A percentile compares a stretch with the other conserved stretches of the same genome.
Evolutionary conservation across 208 protist genomes (phyloP).

Genomic region (Acanthamoeba castellanii): DNA sequence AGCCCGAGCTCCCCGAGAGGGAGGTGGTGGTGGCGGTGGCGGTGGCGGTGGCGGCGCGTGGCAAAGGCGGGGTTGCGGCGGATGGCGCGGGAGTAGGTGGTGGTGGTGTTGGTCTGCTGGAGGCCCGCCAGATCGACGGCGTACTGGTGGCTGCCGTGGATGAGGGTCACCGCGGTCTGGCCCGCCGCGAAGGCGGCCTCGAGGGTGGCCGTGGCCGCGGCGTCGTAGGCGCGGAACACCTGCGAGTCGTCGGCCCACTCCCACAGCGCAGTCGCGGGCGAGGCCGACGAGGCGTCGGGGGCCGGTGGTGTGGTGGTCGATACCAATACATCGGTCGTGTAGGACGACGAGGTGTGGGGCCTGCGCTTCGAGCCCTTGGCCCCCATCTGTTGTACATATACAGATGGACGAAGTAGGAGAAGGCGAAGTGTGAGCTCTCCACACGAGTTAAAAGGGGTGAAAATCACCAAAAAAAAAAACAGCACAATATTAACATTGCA

Average conservation of each 20-base stretch:
- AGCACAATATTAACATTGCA: too few species aligned
- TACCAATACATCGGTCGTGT: not conserved
- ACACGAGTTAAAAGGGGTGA: too few species aligned
- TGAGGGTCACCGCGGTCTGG: not conserved
- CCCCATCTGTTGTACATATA: not conserved
- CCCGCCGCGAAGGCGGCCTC: not conserved
- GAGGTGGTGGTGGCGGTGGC: not conserved
- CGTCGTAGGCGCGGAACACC: not conserved
- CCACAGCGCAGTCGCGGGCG: not conserved
- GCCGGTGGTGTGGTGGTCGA: not conserved
- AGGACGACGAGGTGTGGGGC: not conserved
- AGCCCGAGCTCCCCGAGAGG: not conserved
- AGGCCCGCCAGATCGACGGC: not conserved
- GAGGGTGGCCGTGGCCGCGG: not conserved
- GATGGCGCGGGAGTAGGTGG: not conserved
- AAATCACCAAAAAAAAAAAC: too few species aligned
- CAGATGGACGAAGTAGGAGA: not conserved
- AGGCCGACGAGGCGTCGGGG: not conserved
- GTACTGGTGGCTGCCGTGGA: not conserved
- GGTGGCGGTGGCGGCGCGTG: not conserved
- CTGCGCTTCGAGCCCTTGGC: not conserved
- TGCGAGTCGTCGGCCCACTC: conserved; percentile 20
- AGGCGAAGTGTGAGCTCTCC: too few species aligned
- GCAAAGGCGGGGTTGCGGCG: conserved; percentile 26
- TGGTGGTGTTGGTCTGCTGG: conserved; percentile 41